phyloP scores from a whole-genome alignment of 176 grass and related monocot species.

The Typha latifolia region DNA sequence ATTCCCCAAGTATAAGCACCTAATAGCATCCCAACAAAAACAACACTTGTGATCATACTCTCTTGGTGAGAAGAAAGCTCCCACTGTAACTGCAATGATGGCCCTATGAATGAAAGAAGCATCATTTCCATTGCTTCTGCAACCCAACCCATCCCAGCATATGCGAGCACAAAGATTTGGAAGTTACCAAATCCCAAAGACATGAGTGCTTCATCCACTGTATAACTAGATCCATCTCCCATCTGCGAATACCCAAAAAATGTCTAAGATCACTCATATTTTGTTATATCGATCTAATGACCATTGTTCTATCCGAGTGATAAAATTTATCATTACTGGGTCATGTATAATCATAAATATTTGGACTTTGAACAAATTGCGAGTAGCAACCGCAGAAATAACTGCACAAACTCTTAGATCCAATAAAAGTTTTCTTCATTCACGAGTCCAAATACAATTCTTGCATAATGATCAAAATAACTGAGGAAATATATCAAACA shows the following conservation, averaged over 20 bases:
- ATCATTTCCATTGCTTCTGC: conserved; percentile 99
- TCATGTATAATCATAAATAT: no score
- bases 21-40: conserved; percentile 82
- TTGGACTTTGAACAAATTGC: no score
- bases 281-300: no score
- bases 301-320: no score
- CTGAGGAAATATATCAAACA: no score
- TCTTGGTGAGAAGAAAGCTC: conserved; percentile 71
- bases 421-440: no score
- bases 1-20: conserved; percentile 89
- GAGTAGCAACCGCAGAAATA: no score
- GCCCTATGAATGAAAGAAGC: conserved; percentile 88
- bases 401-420: no score
- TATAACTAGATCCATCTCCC: conserved; percentile 57
- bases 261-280: not conserved
- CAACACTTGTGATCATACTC: conserved; percentile 89
- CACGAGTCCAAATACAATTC: no score
- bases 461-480: no score
- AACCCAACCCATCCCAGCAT: conserved; percentile 76
- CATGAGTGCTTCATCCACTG: conserved; percentile 60
- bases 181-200: conserved; percentile 75
- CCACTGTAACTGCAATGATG: conserved; percentile 81
- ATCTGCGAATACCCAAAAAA: conserved; percentile 31
- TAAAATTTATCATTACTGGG: no score
- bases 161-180: conserved; percentile 65